Conservation (phyloP, 306 rosid genomes). For the Crataegus laevigata region DNA sequence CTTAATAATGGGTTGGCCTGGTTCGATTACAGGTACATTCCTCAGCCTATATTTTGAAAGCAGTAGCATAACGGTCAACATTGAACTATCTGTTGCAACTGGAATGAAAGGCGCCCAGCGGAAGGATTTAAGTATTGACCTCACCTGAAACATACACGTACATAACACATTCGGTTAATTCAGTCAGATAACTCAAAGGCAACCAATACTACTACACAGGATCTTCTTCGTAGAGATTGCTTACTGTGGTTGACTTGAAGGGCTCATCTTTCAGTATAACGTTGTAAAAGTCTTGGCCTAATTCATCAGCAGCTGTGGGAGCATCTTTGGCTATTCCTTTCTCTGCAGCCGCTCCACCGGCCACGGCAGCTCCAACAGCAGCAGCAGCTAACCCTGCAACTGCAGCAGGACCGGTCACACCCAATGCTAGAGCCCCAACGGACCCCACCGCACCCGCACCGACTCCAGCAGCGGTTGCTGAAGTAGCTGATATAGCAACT, state of each 20-base stretch:
- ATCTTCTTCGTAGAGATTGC: slow-evolving; percentile 10
- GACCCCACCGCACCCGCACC: slow-evolving; percentile 80
- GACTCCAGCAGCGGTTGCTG: slow-evolving; percentile 86
- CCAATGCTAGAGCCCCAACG: slow-evolving; percentile 74
- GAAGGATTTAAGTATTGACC: slow-evolving; percentile 53
- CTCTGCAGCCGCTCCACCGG: slow-evolving; percentile 64
- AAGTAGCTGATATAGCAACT: slow-evolving; percentile 60
- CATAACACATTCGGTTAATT: neutral
- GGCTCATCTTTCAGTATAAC: slow-evolving; percentile 81
- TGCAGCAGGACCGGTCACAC: slow-evolving; percentile 77
- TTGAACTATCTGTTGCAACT: slow-evolving; percentile 49
- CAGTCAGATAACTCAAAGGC: neutral
- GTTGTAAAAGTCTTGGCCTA: slow-evolving; percentile 81
- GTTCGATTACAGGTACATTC: slow-evolving; percentile 80
- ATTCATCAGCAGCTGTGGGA: slow-evolving; percentile 57
- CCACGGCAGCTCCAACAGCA: slow-evolving; percentile 85
- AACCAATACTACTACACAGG: neutral
- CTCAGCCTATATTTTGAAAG: slow-evolving; percentile 88
- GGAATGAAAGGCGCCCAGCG: slow-evolving; percentile 88
- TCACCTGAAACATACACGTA: slow-evolving; percentile 50
- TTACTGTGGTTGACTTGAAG: slow-evolving; percentile 90
- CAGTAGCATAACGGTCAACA: slow-evolving; percentile 75
- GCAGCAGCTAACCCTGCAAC: slow-evolving; percentile 83
- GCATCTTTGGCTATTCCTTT: slow-evolving; percentile 61
- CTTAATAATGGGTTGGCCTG: slow-evolving; percentile 54